Base-by-base conservation (phyloP, 2,329 filamentous ascomycete species). In the Colletotrichum brevisporum region DNA sequence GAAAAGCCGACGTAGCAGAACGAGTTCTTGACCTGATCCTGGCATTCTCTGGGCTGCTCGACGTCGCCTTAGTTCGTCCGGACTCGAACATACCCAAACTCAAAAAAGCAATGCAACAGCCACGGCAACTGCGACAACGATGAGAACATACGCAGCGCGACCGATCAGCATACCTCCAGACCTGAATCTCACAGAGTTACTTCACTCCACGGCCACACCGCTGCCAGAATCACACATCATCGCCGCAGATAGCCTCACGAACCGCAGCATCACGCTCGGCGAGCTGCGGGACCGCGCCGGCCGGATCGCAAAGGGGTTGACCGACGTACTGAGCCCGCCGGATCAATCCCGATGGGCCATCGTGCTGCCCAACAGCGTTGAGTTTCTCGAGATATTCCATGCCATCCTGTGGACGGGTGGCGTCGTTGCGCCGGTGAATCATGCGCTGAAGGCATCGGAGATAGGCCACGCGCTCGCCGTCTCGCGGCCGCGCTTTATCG, bases 301-400 rank as follows among this genome's bases (percentile, higher is more conserved):
- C 1, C 76, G 79, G 27, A 76, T 84, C 21, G 82, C 82, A 18
- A 76, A 79, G 36, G 82, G 83, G 1, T 72, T 84, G 15, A 70
- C 75, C 15, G 71, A 75, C 21, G 74, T 72, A 5, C 74, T 80
- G 26, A 69, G 70, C 2, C 81, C 80, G 5, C 59, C 65, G 26
- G 78, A 82, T 55, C 79, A 81, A 54, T 75, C 79, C 6, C 76
- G 79, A 63, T 83, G 81, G 81, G 81, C 78, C 1, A 74, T 84
- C n/a, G 76, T 83, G 6, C 72, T 84, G 6, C 83, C 83, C 5
- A 84, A 84, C 70, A 82, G 80, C 50, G 81, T 83, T 36, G 82
- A 84, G 13, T 83, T 82, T 62, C 74, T 84, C 2, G 83, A 84
- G 64, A 69, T 80, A 5, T 78, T 81, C 21, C 82, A 84, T 58